A percentile compares a stretch with the other conserved stretches of the same genome.
These are phyloP conservation scores for Wickerhamomyces hampshirensis DNA, from an alignment of 805 yeast genomes.

Conservation along the genomic window DNA sequence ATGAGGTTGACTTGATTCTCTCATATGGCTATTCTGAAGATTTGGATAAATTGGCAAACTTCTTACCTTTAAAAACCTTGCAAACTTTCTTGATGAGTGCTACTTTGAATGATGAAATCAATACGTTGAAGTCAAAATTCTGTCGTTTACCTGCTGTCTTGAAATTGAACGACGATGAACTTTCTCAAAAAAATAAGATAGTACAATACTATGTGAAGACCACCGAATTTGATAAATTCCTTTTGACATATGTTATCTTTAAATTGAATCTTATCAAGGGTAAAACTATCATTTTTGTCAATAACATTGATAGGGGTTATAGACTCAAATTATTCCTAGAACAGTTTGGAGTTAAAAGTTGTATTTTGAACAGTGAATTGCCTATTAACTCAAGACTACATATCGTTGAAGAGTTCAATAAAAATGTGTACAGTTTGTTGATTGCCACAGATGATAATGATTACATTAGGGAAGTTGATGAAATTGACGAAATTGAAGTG, in stretches of 20 bases:
- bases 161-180: slow-evolving; percentile 68
- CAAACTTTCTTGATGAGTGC: slow-evolving; percentile 97
- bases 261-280: slow-evolving; percentile 86
- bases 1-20: slow-evolving; percentile 88
- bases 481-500: slow-evolving; percentile 29
- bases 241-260: slow-evolving; percentile 86
- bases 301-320: slow-evolving; percentile 92
- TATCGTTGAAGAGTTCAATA: slow-evolving; percentile 92
- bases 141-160: slow-evolving; percentile 81
- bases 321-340: slow-evolving; percentile 85
- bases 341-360: slow-evolving; percentile 88
- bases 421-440: slow-evolving; percentile 75
- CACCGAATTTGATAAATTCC: slow-evolving; percentile 85
- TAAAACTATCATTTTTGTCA: slow-evolving; percentile 85
- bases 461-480: slow-evolving; percentile 47
- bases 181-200: slow-evolving; percentile 50
- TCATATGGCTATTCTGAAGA: slow-evolving; percentile 92
- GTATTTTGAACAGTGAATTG: slow-evolving; percentile 86
- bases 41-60: slow-evolving; percentile 56
- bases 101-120: slow-evolving; percentile 82
- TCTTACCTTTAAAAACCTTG: slow-evolving; percentile 64
- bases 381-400: slow-evolving; percentile 92
- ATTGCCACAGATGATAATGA: slow-evolving; percentile 95
- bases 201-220: slow-evolving; percentile 85
- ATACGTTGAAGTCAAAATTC: slow-evolving; percentile 66